Conservation (phyloP, 225 moss, liverwort and hornwort genomes). For the Sphagnum contortum region DNA sequence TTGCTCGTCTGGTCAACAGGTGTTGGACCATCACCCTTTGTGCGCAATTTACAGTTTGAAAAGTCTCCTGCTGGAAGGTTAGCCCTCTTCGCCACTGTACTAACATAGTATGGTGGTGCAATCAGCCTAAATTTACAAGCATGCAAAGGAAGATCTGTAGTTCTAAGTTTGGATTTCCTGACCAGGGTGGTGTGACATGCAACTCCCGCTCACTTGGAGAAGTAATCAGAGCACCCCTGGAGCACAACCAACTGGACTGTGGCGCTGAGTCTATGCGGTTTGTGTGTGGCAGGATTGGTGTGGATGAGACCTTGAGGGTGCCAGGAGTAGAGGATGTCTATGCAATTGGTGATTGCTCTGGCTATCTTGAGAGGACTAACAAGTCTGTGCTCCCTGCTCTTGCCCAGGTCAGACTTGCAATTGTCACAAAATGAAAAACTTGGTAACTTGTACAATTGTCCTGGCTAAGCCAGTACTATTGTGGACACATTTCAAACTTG, state of each 20-base stretch:
- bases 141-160: too few relatives aligned
- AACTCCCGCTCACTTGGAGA: too few relatives aligned
- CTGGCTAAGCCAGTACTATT: too few relatives aligned
- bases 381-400: slow-evolving; percentile 72
- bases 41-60: slow-evolving; percentile 41
- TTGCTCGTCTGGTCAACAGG: slow-evolving; percentile 94
- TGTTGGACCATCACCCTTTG: slow-evolving; percentile 72
- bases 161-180: too few relatives aligned
- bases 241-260: too few relatives aligned
- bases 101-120: background rate
- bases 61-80: slow-evolving; percentile 56
- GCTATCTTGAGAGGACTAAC: slow-evolving; percentile 71
- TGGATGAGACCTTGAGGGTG: slow-evolving; percentile 61
- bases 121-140: too few relatives aligned
- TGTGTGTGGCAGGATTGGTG: slow-evolving; percentile 36
- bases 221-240: too few relatives aligned
- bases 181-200: too few relatives aligned
- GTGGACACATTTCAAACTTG: too few relatives aligned
- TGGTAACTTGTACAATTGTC: too few relatives aligned
- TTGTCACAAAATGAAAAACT: too few relatives aligned
- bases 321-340: slow-evolving; percentile 49
- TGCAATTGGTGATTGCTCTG: slow-evolving; percentile 91
- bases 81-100: background rate
- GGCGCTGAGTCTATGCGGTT: too few relatives aligned
- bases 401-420: slow-evolving; percentile 33